Base-by-base conservation (phyloP, 768 basidiomycete species). In the Pholiota conissans region DNA sequence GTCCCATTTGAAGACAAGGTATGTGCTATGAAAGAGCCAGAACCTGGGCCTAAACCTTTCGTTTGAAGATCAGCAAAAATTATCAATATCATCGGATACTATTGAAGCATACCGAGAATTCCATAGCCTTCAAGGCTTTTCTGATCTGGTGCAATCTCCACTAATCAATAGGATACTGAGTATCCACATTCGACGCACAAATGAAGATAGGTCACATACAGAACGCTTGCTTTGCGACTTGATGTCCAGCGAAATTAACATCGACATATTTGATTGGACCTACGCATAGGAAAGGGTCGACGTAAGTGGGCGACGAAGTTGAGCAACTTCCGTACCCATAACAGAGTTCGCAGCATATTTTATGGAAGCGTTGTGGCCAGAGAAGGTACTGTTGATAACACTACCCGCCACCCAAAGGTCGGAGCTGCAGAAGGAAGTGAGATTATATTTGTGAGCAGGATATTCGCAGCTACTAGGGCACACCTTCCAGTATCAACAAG, bases 21-120 rank as follows among this genome's bases (percentile, higher is more conserved):
- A 69, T 60, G 45, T 64, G 76, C 71, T 52, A 90, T 69, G 29
- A 67, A 73, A 2, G 83, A 90, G 35, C 76, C 83, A n/a, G 72
- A 74, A 67, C 77, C 83, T 42, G 82, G 86, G 0, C 90, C 90
- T 3, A 90, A 79, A 2, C 88, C 86, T 64, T 81, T 67, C 29
- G 82, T 49, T 50, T n/a, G 24, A 28, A 26, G 46, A 37, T 29
- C n/a, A 18, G 14, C 8, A 16, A 14, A 49, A 18, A 3, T 27
- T 27, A 20, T 32, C 29, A 20, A 1, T 24, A 60, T 27, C 11
- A 60, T 56, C 8, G 5, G 48, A 28, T 45, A 16, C 18, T 16
- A 11, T 6, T 11, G 29, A 9, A 16, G 24, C 32, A 35, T 52
- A 67, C 68, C 68, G 57, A 72, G 59, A 35, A 72, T 70, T 9